Percentiles rank a stretch among this genome's conserved stretches.
Conservation (phyloP, 2,329 filamentous ascomycete genomes). For the Xylariomycetidae sp. region DNA sequence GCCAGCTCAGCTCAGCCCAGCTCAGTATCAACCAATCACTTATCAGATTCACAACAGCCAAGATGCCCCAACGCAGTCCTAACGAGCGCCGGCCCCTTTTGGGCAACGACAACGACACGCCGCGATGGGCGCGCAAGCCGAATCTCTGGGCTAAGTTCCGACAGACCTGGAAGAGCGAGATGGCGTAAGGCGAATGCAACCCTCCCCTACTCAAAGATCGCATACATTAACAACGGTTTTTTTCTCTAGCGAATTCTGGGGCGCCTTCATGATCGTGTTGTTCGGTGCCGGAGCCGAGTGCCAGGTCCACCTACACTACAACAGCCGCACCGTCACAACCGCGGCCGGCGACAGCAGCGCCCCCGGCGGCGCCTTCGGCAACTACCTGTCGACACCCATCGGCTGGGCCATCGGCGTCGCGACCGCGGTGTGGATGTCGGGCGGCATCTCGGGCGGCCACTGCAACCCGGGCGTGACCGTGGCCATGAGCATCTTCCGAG, state of each 20-base stretch:
- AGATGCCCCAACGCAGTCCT: no score
- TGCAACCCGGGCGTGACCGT: slow-evolving; percentile 13
- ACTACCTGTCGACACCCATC: slow-evolving; percentile 1
- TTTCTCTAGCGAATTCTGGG: slow-evolving; percentile 5
- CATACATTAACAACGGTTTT: no score
- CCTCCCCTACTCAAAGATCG: no score
- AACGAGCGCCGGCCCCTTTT: no score
- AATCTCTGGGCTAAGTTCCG: no score
- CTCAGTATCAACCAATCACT: no score
- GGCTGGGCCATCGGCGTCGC: slow-evolving; percentile 5
- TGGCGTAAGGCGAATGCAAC: no score
- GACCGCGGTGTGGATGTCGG: slow-evolving; percentile 8
- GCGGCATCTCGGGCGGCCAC: slow-evolving; percentile 13
- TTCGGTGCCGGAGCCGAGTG: slow-evolving; percentile 6
- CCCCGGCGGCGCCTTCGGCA: neutral
- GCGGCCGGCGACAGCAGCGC: neutral
- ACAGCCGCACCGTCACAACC: neutral
- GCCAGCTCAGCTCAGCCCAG: no score
- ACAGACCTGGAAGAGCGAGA: no score
- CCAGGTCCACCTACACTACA: slow-evolving; percentile 3
- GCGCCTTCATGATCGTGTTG: slow-evolving; percentile 6
- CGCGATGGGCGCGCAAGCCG: no score
- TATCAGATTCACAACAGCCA: no score
- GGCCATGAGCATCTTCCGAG: slow-evolving; percentile 11
- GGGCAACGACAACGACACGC: no score